phyloP scores from a whole-genome alignment of 345 rosid species.

The Erodium maritimum region DNA sequence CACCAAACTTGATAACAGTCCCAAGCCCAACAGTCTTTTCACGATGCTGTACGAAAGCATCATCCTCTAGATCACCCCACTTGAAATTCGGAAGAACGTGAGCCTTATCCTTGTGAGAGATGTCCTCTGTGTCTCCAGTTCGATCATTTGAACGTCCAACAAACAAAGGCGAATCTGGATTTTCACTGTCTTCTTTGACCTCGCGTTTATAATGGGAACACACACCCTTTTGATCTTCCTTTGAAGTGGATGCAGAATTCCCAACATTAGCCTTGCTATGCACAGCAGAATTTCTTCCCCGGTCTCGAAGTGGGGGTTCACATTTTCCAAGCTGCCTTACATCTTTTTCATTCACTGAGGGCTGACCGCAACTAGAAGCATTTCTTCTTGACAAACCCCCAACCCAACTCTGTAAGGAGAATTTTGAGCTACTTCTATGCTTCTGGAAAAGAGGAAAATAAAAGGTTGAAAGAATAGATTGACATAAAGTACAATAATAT shows the following conservation, averaged over 20 bases:
- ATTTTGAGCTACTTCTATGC: constrained; percentile 41
- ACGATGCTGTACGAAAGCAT: constrained; percentile 19
- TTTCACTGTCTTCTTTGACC: constrained; percentile 16
- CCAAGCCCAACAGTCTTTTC: constrained; percentile 20
- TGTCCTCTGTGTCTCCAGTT: constrained; percentile 11
- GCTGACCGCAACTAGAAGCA: constrained; percentile 18
- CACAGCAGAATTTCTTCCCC: constrained; percentile 9
- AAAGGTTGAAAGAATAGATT: neutral
- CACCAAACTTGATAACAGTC: constrained; percentile 24
- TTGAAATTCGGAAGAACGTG: constrained; percentile 32
- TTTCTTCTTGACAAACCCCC: constrained; percentile 37
- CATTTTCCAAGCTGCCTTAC: constrained; percentile 19
- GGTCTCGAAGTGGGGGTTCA: constrained; percentile 17
- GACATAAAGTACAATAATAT: neutral
- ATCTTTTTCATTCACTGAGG: constrained; percentile 14
- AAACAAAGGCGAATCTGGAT: constrained; percentile 9
- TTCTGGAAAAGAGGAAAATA: constrained; percentile 22
- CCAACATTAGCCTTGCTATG: constrained; percentile 11
- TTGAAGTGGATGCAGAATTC: constrained; percentile 15
- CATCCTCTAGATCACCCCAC: constrained; percentile 53
- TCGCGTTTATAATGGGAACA: constrained; percentile 12
- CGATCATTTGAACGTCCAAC: constrained; percentile 13
- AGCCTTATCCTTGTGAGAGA: constrained; percentile 13
- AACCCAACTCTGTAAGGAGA: constrained; percentile 34
- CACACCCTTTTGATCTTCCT: constrained; percentile 12